A percentile compares a stretch with the other conserved stretches of the same genome.
These are phyloP conservation scores for Nemania diffusa DNA, from an alignment of 2,329 filamentous ascomycete species.

Conservation along the genomic window DNA sequence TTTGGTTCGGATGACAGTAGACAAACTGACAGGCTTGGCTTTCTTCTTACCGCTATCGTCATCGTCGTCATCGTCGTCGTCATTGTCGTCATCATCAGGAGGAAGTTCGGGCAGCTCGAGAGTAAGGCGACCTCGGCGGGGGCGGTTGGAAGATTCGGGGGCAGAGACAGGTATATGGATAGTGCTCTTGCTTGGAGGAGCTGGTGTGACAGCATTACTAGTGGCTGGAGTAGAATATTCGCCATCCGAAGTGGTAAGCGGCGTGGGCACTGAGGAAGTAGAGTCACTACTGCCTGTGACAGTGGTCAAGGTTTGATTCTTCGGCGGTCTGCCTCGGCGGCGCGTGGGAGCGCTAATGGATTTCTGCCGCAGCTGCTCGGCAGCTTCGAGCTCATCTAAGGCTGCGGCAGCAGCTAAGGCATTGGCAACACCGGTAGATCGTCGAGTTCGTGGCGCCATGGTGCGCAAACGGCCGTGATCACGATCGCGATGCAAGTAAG, in stretches of 20 bases:
- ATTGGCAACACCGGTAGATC: slow-evolving; percentile 22
- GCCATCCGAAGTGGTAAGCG: slow-evolving; percentile 48
- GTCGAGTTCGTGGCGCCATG: slow-evolving; percentile 44
- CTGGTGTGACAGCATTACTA: slow-evolving; percentile 55
- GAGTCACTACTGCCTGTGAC: slow-evolving; percentile 45
- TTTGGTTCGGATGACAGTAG: slow-evolving; percentile 29
- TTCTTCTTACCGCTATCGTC: slow-evolving; percentile 46
- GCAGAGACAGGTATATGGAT: neutral
- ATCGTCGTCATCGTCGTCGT: slow-evolving; percentile 5
- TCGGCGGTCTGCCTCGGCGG: slow-evolving; percentile 46
- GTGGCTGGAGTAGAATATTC: slow-evolving; percentile 58
- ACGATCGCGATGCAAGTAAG: neutral
- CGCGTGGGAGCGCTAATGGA: slow-evolving; percentile 37
- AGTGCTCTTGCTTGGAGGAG: slow-evolving; percentile 38
- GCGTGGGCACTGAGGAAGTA: slow-evolving; percentile 52
- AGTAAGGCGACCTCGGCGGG: slow-evolving; percentile 40
- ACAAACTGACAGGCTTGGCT: slow-evolving; percentile 33
- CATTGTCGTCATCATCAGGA: slow-evolving; percentile 20
- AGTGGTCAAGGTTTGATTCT: slow-evolving; percentile 38
- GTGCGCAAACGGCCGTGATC: slow-evolving; percentile 2
- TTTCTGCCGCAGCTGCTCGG: slow-evolving; percentile 4
- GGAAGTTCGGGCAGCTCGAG: slow-evolving; percentile 52
- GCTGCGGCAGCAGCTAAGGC: slow-evolving; percentile 14
- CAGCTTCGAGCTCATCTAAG: slow-evolving; percentile 19
- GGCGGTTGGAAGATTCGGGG: slow-evolving; percentile 29